These are phyloP conservation scores for Priceomyces haplophilus DNA, from an alignment of 805 yeast genomes.

Conservation along the genomic window DNA sequence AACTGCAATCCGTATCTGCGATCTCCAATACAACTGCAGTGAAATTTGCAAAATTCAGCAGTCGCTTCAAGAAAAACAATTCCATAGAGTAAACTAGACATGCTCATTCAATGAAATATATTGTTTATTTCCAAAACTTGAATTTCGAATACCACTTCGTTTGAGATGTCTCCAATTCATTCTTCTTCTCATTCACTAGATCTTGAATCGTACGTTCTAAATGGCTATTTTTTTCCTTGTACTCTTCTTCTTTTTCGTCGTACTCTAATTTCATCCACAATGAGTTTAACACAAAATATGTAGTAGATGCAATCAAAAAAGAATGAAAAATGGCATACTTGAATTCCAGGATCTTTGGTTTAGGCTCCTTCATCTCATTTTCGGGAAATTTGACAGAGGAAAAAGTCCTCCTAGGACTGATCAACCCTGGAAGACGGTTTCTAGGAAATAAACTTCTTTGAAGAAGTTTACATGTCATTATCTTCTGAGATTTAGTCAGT, in stretches of 20 bases:
- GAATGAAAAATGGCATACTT: constrained; percentile 36
- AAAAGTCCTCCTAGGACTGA: constrained; percentile 1
- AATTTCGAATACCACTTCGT: constrained; percentile 15
- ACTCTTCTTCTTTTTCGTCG: constrained; percentile 17
- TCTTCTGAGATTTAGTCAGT: too few relatives aligned
- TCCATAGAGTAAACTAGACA: not conserved
- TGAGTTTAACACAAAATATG: constrained; percentile 35
- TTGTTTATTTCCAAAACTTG: constrained; percentile 14
- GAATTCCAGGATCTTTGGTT: constrained; percentile 37
- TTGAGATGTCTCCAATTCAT: constrained; percentile 12
- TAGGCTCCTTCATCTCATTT: constrained; percentile 6
- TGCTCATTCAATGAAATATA: not conserved
- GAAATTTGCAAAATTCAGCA: constrained; percentile 33
- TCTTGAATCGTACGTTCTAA: constrained; percentile 26
- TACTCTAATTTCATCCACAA: constrained; percentile 32
- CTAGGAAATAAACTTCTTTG: not conserved
- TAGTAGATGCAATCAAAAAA: constrained; percentile 37
- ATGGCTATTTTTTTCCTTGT: constrained; percentile 15
- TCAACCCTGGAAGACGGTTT: not conserved
- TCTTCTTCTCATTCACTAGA: constrained; percentile 26
- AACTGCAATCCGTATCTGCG: constrained; percentile 17
- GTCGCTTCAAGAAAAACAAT: constrained; percentile 20
- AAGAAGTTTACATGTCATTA: too few relatives aligned
- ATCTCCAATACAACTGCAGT: constrained; percentile 25
- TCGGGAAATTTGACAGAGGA: constrained; percentile 10